These are phyloP conservation scores for Russula griseocarnosa DNA, from an alignment of 768 basidiomycete species.

Conservation along the genomic window DNA sequence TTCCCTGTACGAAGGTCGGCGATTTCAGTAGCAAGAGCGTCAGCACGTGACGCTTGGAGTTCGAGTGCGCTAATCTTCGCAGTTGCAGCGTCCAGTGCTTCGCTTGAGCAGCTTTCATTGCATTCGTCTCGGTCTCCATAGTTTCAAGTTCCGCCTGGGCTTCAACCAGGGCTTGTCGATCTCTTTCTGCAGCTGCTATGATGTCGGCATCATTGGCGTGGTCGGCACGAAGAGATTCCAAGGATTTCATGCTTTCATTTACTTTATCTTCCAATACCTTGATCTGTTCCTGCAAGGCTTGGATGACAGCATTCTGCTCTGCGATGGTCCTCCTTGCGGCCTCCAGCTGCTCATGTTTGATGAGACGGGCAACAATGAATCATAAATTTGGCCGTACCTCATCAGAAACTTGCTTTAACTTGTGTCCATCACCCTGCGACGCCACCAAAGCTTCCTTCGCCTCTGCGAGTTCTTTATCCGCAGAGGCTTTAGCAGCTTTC, in stretches of 20 bases:
- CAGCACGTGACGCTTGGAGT: constrained; percentile 42
- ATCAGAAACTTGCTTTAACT: constrained; percentile 43
- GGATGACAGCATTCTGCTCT: constrained; percentile 45
- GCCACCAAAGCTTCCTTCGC: constrained; percentile 42
- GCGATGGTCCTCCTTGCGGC: constrained; percentile 41
- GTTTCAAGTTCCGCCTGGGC: constrained; percentile 59
- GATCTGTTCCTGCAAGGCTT: constrained; percentile 49
- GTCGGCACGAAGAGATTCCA: constrained; percentile 48
- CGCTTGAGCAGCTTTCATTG: constrained; percentile 48
- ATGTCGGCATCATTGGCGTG: constrained; percentile 44
- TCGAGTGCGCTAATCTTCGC: constrained; percentile 47
- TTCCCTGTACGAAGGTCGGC: constrained; percentile 55
- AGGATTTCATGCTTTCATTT: constrained; percentile 46
- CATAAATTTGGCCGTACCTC: constrained; percentile 47
- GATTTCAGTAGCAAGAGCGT: constrained; percentile 48
- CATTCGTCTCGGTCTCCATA: constrained; percentile 49
- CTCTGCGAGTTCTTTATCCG: constrained; percentile 48
- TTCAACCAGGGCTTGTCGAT: constrained; percentile 60
- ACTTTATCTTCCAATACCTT: constrained; percentile 50
- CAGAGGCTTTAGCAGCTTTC: constrained; percentile 45
- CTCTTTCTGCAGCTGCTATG: constrained; percentile 50
- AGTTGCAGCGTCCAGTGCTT: constrained; percentile 46
- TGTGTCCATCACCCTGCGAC: constrained; percentile 33
- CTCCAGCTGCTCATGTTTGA: constrained; percentile 44
- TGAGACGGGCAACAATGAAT: neutral